Evolutionary conservation across 139 green algal genomes (phyloP).

Genomic region (Pleodorina starrii): DNA sequence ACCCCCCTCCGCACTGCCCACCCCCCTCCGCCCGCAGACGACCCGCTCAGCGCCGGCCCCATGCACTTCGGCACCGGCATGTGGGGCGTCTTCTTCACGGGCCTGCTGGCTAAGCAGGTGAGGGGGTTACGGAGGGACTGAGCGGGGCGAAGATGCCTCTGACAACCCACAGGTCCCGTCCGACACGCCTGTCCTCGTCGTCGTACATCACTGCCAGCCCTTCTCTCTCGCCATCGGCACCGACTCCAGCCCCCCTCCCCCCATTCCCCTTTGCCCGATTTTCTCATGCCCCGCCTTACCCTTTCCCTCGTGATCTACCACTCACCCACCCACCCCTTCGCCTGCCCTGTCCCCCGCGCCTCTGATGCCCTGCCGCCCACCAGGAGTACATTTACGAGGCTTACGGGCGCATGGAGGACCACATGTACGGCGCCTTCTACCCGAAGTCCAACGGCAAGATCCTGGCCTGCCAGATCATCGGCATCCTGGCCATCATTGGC

Average conservation of each 20-base stretch:
- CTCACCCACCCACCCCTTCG: no score
- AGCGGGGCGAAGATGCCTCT: no score
- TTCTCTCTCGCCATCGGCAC: no score
- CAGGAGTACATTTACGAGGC: constrained; percentile 25
- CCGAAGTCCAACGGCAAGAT: constrained; percentile 53
- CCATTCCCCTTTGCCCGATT: no score
- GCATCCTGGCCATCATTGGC: constrained; percentile 63
- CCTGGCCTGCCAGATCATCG: constrained; percentile 66
- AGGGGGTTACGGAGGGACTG: not conserved
- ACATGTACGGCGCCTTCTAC: constrained; percentile 64
- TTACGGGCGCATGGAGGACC: not conserved
- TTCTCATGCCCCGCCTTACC: no score
- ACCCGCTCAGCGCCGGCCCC: constrained; percentile 62
- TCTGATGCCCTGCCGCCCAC: not conserved
- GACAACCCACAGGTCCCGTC: no score
- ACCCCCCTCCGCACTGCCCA: not conserved
- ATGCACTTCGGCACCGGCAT: constrained; percentile 80
- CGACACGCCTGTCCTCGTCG: no score
- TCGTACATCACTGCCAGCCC: no score
- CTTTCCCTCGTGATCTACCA: no score
- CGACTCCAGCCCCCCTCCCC: no score
- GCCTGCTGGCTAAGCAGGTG: constrained; percentile 59
- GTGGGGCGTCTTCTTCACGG: constrained; percentile 70
- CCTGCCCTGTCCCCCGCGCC: not conserved
- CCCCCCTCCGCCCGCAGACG: not conserved